A percentile compares a stretch with the other conserved stretches of the same genome.
These are phyloP conservation scores for Colletotrichum falcatum DNA, from an alignment of 2,329 filamentous ascomycete genomes.

Conservation along the genomic window DNA sequence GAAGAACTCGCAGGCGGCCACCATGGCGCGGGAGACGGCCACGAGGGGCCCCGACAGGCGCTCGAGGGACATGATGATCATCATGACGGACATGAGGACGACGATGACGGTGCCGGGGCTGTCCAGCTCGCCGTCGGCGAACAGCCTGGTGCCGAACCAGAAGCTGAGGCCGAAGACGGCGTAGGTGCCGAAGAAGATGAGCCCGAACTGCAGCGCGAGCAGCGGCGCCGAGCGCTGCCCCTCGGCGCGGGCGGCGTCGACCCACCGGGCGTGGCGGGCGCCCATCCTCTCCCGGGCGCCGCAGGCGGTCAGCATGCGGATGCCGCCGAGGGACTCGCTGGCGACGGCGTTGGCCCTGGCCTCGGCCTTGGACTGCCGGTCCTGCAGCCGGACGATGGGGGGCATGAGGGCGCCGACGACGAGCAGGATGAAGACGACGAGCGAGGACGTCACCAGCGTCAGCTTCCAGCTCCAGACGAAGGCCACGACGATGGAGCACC, in stretches of 20 bases:
- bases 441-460: constrained; percentile 68
- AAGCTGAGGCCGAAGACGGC: constrained; percentile 68
- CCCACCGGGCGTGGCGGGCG: constrained; percentile 65
- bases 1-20: constrained; percentile 70
- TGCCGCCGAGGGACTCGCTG: constrained; percentile 69
- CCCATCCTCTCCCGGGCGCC: constrained; percentile 68
- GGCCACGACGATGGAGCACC: constrained; percentile 65
- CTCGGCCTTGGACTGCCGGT: constrained; percentile 63
- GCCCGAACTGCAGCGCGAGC: constrained; percentile 63
- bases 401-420: constrained; percentile 63
- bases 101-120: constrained; percentile 41
- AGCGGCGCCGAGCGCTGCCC: constrained; percentile 63
- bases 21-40: constrained; percentile 67
- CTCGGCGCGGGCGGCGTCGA: constrained; percentile 63
- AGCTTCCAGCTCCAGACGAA: constrained; percentile 70
- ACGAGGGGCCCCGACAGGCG: constrained; percentile 68
- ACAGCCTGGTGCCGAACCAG: constrained; percentile 68
- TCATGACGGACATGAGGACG: constrained; percentile 69
- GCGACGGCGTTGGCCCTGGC: constrained; percentile 69
- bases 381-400: constrained; percentile 66
- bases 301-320: constrained; percentile 72
- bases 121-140: background rate
- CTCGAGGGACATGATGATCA: constrained; percentile 68
- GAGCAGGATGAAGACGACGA: constrained; percentile 67
- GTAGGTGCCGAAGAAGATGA: constrained; percentile 68